Base-by-base conservation (phyloP, 768 basidiomycete species). In the Phaffia tasmanica region DNA sequence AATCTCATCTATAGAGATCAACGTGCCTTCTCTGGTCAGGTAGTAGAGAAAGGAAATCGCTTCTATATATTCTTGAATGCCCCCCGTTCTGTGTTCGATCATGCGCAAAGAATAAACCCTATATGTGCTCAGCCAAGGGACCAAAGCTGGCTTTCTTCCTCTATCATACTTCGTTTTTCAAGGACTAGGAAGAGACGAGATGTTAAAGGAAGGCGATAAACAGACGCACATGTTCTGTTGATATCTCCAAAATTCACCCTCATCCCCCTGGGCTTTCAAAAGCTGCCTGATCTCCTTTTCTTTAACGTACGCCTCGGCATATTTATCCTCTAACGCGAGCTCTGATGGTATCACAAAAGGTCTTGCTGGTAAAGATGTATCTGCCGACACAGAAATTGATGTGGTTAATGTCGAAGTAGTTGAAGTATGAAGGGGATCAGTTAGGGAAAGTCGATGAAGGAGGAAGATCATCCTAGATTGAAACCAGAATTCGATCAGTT, bases 41-140 rank as follows among this genome's bases (percentile, higher is more conserved):
- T 88, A 97, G 75, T 92, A 83, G 0, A 88, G 81, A 74, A 97
- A 92, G 72, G 89, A 86, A 65, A 91, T 78, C 1, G 88, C 92
- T 76, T 98, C 95, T 70, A 97, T 89, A 77, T 91, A 98, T 77
- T 98, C 95, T 76, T 98, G 92, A 32, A 98, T 77, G 3, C 93
- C 80, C 2, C 77, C 77, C 11, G 79, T 77, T 30, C 75, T 79
- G 42, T 15, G 18, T n/a, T 7, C 27, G 4, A 53, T 23, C 4
- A 23, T 14, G 23, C 32, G 51, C 27, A 19, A 27, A 27, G 25
- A 11, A n/a, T 46, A 58, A 35, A 69, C 29, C 35, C 14, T 85
- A 51, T 42, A 70, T 14, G 46, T 32, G 4, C 68, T 30, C 32
- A 58, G 25, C 48, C 0, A 42, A 9, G 57, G 32, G 18, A 51